Evolutionary conservation across 2,329 filamentous ascomycete genomes (phyloP).

Genomic region (Beauveria medogensis): DNA sequence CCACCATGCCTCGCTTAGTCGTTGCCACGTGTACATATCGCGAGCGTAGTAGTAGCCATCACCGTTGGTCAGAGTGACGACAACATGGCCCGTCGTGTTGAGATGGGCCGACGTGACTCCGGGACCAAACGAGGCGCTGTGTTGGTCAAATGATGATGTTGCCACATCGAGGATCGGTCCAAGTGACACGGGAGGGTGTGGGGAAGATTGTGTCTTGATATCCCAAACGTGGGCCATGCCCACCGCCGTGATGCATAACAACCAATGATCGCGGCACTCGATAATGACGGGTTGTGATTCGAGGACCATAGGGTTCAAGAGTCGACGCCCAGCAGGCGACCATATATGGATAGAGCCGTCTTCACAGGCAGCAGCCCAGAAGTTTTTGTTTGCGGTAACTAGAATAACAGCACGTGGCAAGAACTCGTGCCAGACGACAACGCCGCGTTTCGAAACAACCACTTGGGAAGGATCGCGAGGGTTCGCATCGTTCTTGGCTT

Average conservation of each 20-base stretch:
- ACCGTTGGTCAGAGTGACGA: slow-evolving; percentile 89
- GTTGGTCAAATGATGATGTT: slow-evolving; percentile 66
- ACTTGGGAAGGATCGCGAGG: slow-evolving; percentile 77
- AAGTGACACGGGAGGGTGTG: slow-evolving; percentile 83
- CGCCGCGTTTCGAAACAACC: slow-evolving; percentile 70
- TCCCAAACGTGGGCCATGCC: slow-evolving; percentile 95
- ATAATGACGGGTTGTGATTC: slow-evolving; percentile 93
- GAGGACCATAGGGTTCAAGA: slow-evolving; percentile 76
- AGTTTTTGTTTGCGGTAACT: slow-evolving; percentile 79
- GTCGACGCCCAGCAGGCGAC: slow-evolving; percentile 81
- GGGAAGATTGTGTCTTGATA: slow-evolving; percentile 69
- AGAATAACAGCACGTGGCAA: slow-evolving; percentile 80
- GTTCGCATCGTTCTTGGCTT: slow-evolving; percentile 76
- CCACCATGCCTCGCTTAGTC: slow-evolving; percentile 97
- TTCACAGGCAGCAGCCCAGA: slow-evolving; percentile 91
- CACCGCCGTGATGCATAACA: slow-evolving; percentile 80
- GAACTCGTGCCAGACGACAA: slow-evolving; percentile 87
- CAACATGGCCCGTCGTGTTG: slow-evolving; percentile 76
- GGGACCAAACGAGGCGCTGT: slow-evolving; percentile 67
- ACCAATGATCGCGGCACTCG: slow-evolving; percentile 81
- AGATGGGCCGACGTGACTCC: slow-evolving; percentile 85
- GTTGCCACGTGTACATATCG: slow-evolving; percentile 84
- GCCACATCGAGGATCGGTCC: slow-evolving; percentile 85
- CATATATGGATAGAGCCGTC: slow-evolving; percentile 85
- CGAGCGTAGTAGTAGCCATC: slow-evolving; percentile 89